Percentiles rank a stretch among this genome's conserved stretches.
Conservation (phyloP, 2,329 filamentous ascomycete genomes). For the Trichoderma guizhouense region DNA sequence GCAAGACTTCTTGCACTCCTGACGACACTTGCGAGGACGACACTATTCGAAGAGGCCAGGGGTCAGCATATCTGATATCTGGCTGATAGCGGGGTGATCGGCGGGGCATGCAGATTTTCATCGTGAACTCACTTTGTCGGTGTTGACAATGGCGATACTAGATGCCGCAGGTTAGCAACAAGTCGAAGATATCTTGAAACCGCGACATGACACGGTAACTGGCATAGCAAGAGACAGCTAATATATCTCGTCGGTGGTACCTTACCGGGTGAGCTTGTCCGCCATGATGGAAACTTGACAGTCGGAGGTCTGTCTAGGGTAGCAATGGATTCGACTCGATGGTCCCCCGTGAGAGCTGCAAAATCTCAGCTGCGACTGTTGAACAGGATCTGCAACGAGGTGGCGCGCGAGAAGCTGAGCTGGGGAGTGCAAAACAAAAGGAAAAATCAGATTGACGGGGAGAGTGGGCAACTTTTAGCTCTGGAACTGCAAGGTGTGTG, state of each 20-base stretch:
- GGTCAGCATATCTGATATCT: slow-evolving; percentile 24
- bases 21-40: slow-evolving; percentile 73
- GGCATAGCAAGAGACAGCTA: not conserved
- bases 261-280: slow-evolving; percentile 92
- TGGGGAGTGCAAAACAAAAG: slow-evolving; percentile 6
- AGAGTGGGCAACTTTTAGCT: slow-evolving; percentile 21
- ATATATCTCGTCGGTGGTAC: slow-evolving; percentile 29
- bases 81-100: slow-evolving; percentile 28
- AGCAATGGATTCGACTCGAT: not conserved
- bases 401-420: not conserved
- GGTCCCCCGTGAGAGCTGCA: not conserved
- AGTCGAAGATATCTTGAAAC: not conserved
- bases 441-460: slow-evolving; percentile 17
- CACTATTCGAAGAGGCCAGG: slow-evolving; percentile 34
- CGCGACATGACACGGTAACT: not conserved
- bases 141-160: slow-evolving; percentile 98
- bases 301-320: slow-evolving; percentile 1
- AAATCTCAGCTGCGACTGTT: slow-evolving; percentile 9
- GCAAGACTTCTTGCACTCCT: slow-evolving; percentile 99
- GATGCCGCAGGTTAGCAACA: slow-evolving; percentile 26
- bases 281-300: slow-evolving; percentile 59
- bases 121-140: slow-evolving; percentile 73
- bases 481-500: slow-evolving; percentile 24
- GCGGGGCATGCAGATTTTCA: slow-evolving; percentile 19
- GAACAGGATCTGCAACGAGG: slow-evolving; percentile 2